Evolutionary conservation across 2,329 filamentous ascomycete species (phyloP).

Genomic region (Cordyceps militaris): DNA sequence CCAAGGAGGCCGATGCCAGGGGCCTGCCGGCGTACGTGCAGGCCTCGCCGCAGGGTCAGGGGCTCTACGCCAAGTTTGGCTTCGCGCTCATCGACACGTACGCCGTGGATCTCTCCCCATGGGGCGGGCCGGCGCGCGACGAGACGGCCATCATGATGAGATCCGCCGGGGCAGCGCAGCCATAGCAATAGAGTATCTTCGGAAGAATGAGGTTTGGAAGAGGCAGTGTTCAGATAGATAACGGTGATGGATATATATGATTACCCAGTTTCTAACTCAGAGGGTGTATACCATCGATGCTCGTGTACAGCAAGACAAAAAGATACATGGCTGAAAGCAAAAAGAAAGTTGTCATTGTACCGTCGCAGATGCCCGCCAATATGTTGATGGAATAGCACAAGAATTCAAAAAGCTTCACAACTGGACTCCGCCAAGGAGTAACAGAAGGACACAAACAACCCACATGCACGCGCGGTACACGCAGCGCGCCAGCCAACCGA

Average conservation of each 20-base stretch:
- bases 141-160: neutral
- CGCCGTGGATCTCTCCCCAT: neutral
- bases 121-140: neutral
- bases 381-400: neutral
- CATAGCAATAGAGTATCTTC: too few relatives aligned
- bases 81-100: neutral
- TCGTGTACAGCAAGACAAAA: neutral
- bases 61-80: neutral
- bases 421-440: neutral
- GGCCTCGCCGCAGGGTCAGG: neutral
- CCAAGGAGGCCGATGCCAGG: neutral
- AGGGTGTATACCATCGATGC: neutral
- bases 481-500: constrained; percentile 11
- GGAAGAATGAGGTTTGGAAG: too few relatives aligned
- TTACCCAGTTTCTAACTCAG: neutral
- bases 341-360: neutral
- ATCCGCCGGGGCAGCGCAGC: neutral
- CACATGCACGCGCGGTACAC: neutral
- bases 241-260: neutral
- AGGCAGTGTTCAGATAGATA: too few relatives aligned
- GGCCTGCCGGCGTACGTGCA: neutral
- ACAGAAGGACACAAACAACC: neutral
- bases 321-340: neutral
- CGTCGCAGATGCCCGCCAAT: neutral
- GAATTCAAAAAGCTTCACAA: neutral